phyloP scores from a whole-genome alignment of 2,329 filamentous ascomycete genomes.

The Fusarium nisikadoi region DNA sequence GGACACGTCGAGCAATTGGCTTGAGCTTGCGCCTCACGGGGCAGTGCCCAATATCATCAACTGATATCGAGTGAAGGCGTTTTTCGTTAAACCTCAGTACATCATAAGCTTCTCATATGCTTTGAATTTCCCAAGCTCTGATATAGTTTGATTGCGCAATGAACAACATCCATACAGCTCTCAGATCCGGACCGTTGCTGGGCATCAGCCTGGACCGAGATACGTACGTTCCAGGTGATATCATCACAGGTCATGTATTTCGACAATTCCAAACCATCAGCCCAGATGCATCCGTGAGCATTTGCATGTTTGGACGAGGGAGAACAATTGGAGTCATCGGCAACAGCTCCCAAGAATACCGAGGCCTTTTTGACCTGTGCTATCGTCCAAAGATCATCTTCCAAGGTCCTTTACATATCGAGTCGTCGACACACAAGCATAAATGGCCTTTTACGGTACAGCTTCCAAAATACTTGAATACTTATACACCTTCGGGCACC shows the following conservation, averaged over 20 bases:
- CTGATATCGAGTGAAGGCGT: background rate
- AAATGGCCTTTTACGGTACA: slow-evolving; percentile 46
- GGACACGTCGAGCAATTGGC: background rate
- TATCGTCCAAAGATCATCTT: slow-evolving; percentile 18
- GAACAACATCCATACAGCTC: background rate
- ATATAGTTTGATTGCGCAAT: background rate
- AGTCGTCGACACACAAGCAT: background rate
- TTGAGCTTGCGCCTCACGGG: background rate
- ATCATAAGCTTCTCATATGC: background rate
- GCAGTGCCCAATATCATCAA: background rate
- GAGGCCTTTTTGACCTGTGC: background rate
- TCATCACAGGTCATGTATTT: slow-evolving; percentile 41
- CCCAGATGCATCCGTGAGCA: slow-evolving; percentile 28
- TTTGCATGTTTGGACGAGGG: slow-evolving; percentile 41
- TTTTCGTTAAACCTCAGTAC: too few species aligned
- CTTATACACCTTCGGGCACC: background rate
- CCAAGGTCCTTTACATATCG: slow-evolving; percentile 44
- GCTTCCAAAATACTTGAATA: slow-evolving; percentile 37
- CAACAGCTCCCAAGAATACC: slow-evolving; percentile 33
- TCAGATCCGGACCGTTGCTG: background rate
- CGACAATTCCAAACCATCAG: slow-evolving; percentile 37
- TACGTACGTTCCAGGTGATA: slow-evolving; percentile 39
- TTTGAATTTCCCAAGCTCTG: fast-evolving
- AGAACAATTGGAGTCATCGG: slow-evolving; percentile 38
- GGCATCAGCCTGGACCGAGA: slow-evolving; percentile 20